Evolutionary conservation across 2,329 filamentous ascomycete species (phyloP), one percentile per base, ranked within the genome.

Genomic region (Trichoderma lentiforme): DNA sequence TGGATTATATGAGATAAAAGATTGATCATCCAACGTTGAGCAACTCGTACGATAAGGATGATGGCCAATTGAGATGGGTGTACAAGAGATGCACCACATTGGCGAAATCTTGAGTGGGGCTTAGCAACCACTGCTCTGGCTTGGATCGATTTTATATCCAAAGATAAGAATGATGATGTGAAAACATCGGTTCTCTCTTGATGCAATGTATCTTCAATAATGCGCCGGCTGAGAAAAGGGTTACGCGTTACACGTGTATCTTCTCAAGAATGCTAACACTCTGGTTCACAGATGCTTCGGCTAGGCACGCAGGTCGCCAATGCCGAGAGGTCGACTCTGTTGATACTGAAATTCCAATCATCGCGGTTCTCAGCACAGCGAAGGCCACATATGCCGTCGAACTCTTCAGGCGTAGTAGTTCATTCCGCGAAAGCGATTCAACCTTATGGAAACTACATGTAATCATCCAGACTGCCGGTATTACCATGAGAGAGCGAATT

Each of bases 1-100:
- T 28, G 65, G 18, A 60, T 26, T 32, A 47, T 18, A 47, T 63
- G 60, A 47, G 36, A 51, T 47, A n/a, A n/a, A 18, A 14, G 12
- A 43, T 24, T 58, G 18, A 43, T 58, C 28, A 30, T 30, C 84
- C 85, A 64, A 32, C 14, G n/a, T 18, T 21, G 3, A 1, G 0
- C 15, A 34, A 7, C 15, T n/a, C 56, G 9, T 32, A 18, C 21
- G 36, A 26, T 63, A 63, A 43, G 3, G 18, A 34, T n/a, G 28
- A 34, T 0, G 11, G 47, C 47, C 21, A 24, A 24, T 14, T 4
- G 21, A 53, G 5, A 24, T 21, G 47, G n/a, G 47, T 53, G n/a
- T 24, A 24, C 6, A 0, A 53, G 47, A 5, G 11, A 53, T 21
- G n/a, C 11, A 12, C 0, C 39, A 4, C 39, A 43, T n/a, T 51